Conservation (phyloP, 441 rosid genomes). For the Lepidium campestre region DNA sequence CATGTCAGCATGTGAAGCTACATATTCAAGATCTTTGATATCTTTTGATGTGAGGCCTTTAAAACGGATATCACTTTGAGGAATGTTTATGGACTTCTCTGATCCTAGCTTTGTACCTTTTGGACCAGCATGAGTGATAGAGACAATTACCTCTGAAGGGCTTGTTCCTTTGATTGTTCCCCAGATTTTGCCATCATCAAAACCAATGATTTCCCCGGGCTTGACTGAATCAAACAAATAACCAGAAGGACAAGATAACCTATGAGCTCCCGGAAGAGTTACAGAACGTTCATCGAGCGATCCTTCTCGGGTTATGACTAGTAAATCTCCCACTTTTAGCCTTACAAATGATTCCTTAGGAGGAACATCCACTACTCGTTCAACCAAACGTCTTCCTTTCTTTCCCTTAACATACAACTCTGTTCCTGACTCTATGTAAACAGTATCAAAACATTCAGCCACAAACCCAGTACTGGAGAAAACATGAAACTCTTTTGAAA, state of each 20-base stretch:
- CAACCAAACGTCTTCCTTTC: constrained; percentile 37
- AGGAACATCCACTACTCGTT: constrained; percentile 54
- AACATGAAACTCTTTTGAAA: constrained; percentile 41
- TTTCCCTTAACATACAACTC: constrained; percentile 37
- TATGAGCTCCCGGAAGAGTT: constrained; percentile 36
- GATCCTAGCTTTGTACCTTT: constrained; percentile 67
- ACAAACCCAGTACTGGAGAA: constrained; percentile 49
- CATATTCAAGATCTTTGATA: constrained; percentile 55
- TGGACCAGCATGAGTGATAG: constrained; percentile 56
- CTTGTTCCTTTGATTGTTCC: constrained; percentile 54
- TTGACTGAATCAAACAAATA: constrained; percentile 63
- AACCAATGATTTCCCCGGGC: constrained; percentile 58
- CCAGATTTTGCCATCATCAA: constrained; percentile 75
- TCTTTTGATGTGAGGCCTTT: constrained; percentile 74
- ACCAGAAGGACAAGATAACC: constrained; percentile 50
- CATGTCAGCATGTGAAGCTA: constrained; percentile 63
- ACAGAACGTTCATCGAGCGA: constrained; percentile 27
- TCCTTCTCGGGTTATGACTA: constrained; percentile 42
- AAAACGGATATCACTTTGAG: constrained; percentile 45
- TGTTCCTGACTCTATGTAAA: constrained; percentile 58
- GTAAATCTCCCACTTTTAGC: constrained; percentile 58
- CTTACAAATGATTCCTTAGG: constrained; percentile 43
- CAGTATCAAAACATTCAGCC: constrained; percentile 49
- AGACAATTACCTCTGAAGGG: constrained; percentile 50
- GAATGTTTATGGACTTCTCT: constrained; percentile 68